These are phyloP conservation scores for Przewalskia tangutica DNA, from an alignment of 257 asterid species.

Conservation along the genomic window DNA sequence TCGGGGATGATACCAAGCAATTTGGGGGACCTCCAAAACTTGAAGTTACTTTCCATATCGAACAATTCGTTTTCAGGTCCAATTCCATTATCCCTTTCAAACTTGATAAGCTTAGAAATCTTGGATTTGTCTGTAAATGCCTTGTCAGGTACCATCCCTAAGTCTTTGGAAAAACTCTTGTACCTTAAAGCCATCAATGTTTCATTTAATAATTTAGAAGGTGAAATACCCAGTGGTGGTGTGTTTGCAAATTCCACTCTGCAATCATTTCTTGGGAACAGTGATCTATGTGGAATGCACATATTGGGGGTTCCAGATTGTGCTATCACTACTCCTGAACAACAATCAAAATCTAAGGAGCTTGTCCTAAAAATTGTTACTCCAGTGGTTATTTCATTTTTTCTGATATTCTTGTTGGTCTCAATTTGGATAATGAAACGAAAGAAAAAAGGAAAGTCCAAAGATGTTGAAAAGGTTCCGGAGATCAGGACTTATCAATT, in stretches of 20 bases:
- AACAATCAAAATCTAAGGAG: background rate
- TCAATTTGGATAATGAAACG: conserved; percentile 11
- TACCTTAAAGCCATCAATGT: too few relatives aligned
- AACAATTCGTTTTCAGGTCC: conserved; percentile 25
- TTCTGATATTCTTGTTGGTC: background rate
- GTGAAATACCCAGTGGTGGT: conserved; percentile 11
- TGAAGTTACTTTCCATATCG: conserved; percentile 23
- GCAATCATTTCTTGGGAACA: conserved; percentile 13
- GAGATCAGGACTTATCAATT: conserved; percentile 2
- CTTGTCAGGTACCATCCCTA: conserved; percentile 26
- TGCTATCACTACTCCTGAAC: background rate
- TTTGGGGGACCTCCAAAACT: conserved; percentile 17
- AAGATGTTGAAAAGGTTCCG: conserved; percentile 2
- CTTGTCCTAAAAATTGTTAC: background rate
- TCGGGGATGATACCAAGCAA: conserved; percentile 20
- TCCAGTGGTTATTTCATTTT: conserved; percentile 9
- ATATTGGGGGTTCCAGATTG: conserved; percentile 9
- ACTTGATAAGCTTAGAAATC: conserved; percentile 22
- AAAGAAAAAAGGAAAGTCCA: background rate
- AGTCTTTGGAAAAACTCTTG: background rate
- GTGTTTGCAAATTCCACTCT: conserved; percentile 26
- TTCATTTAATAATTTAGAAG: too few relatives aligned
- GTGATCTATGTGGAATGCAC: conserved; percentile 20
- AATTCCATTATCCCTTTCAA: conserved; percentile 28
- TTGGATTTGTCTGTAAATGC: conserved; percentile 26